Evolutionary conservation across 2,329 filamentous ascomycete genomes (phyloP).

Genomic region (Drechslera avenae): DNA sequence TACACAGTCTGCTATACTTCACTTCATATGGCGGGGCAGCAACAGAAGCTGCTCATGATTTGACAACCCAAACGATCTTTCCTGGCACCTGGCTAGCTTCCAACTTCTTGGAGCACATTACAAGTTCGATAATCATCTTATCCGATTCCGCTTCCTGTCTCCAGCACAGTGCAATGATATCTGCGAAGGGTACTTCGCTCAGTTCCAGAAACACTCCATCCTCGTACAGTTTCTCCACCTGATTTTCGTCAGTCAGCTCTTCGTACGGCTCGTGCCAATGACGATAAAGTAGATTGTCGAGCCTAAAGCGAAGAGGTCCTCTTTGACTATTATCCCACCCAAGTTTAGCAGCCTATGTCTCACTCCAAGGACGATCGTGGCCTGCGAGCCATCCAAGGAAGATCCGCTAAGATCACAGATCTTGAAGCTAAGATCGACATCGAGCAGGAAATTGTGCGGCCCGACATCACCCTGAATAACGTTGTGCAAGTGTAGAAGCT

Average conservation of each 20-base stretch:
- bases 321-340: not conserved
- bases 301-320: conserved; percentile 16
- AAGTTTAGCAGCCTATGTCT: not conserved
- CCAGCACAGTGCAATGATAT: not conserved
- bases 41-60: too few species aligned
- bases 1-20: too few species aligned
- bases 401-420: conserved; percentile 7
- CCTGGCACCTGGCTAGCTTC: too few species aligned
- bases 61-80: too few species aligned
- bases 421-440: conserved; percentile 2
- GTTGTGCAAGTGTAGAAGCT: conserved; percentile 6
- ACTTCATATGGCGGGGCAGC: too few species aligned
- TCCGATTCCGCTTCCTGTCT: not conserved
- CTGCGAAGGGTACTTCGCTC: not conserved
- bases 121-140: not conserved
- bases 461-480: conserved; percentile 7
- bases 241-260: not conserved
- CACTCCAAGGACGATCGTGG: not conserved
- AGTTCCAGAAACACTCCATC: not conserved
- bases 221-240: not conserved
- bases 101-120: too few species aligned
- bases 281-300: conserved; percentile 9
- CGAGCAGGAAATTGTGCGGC: conserved; percentile 7
- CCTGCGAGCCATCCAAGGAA: conserved; percentile 3
- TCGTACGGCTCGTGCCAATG: not conserved